Percentiles rank a stretch among this genome's conserved stretches.
Conservation (phyloP, 371 early-diverging fungal genomes). For the Thermomucor indicae-seudaticae region DNA sequence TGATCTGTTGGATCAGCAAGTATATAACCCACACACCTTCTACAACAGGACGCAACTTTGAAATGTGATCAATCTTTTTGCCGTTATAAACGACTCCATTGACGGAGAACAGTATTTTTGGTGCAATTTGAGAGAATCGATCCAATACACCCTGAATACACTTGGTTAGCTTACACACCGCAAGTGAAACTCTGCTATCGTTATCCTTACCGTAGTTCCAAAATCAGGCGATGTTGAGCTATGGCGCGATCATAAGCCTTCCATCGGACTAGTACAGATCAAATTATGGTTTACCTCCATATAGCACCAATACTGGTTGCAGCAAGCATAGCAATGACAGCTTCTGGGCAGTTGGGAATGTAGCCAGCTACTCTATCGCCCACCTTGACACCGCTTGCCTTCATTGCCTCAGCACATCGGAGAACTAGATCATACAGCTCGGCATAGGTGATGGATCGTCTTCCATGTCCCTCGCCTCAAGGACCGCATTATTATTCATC, state of each 20-base stretch:
- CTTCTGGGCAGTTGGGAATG: slow-evolving; percentile 86
- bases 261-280: not conserved
- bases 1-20: not conserved
- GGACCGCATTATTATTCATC: not conserved
- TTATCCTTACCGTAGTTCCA: slow-evolving; percentile 66
- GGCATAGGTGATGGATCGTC: slow-evolving; percentile 61
- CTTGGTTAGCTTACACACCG: not conserved
- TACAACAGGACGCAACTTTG: slow-evolving; percentile 72
- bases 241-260: not conserved
- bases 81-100: slow-evolving; percentile 90
- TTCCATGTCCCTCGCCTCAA: slow-evolving; percentile 46
- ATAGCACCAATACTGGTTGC: slow-evolving; percentile 92
- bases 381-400: slow-evolving; percentile 60
- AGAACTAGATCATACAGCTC: slow-evolving; percentile 75
- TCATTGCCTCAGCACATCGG: slow-evolving; percentile 70
- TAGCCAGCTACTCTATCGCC: slow-evolving; percentile 96
- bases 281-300: slow-evolving; percentile 67
- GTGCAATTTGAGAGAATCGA: slow-evolving; percentile 92
- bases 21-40: slow-evolving; percentile 42
- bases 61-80: slow-evolving; percentile 75
- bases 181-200: slow-evolving; percentile 5
- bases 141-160: slow-evolving; percentile 80
- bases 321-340: slow-evolving; percentile 89
- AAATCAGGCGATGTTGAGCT: slow-evolving; percentile 93
- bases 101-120: slow-evolving; percentile 89